These are phyloP conservation scores for Chlamydomonas sp. DNA, from an alignment of 139 green algal genomes.

Conservation along the genomic window DNA sequence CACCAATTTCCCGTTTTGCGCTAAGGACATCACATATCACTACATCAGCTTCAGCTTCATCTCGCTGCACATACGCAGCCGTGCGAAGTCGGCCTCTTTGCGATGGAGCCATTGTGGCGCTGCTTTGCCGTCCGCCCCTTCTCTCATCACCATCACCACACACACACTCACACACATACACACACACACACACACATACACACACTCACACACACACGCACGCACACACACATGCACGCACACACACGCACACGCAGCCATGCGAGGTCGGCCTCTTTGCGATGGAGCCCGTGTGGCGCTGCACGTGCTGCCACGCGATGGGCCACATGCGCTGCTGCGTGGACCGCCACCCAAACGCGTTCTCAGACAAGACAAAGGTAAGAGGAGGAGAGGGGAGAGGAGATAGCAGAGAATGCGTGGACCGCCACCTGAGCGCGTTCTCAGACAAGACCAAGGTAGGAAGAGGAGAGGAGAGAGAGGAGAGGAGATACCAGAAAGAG, in stretches of 20 bases:
- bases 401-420: conserved; percentile 4
- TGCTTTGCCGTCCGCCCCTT: no score
- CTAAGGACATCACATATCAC: no score
- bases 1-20: no score
- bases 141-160: no score
- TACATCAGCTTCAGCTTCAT: no score
- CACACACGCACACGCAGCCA: no score
- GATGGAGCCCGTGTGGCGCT: conserved; percentile 63
- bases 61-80: no score
- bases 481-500: not conserved
- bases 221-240: no score
- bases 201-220: no score
- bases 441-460: conserved; percentile 16
- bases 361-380: conserved; percentile 17
- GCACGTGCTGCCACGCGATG: conserved; percentile 38
- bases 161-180: no score
- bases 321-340: conserved; percentile 2
- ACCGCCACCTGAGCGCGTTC: not conserved
- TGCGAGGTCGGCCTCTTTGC: conserved; percentile 40
- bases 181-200: no score
- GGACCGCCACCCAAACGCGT: not conserved
- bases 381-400: not conserved
- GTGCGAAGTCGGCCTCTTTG: conserved; percentile 38
- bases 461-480: not conserved
- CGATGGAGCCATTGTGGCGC: conserved; percentile 58